phyloP scores from a whole-genome alignment of 176 grass and related monocot genomes.

The Oryza glaberrima region DNA sequence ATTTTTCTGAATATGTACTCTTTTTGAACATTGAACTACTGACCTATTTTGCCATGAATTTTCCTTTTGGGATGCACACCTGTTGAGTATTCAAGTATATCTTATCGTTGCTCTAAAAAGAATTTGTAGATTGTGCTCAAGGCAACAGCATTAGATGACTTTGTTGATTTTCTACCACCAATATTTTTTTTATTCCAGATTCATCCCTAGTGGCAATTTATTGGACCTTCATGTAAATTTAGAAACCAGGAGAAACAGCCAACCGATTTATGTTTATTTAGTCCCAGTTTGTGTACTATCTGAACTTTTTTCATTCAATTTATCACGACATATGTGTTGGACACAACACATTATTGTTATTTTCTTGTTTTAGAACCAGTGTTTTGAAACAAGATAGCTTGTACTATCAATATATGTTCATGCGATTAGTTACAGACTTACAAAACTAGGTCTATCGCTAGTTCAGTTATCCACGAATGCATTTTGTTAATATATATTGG shows the following conservation, averaged over 20 bases:
- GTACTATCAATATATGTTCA: too few species aligned
- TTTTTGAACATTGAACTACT: slow-evolving; percentile 22
- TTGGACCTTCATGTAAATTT: slow-evolving; percentile 6
- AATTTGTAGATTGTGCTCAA: not conserved
- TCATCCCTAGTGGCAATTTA: slow-evolving; percentile 19
- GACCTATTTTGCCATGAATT: slow-evolving; percentile 12
- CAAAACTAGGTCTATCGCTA: too few species aligned
- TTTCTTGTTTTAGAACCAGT: slow-evolving; percentile 22
- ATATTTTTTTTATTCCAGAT: slow-evolving; percentile 12
- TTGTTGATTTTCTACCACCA: not conserved
- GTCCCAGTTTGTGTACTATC: slow-evolving; percentile 3
- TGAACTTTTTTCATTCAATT: slow-evolving; percentile 8
- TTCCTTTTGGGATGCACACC: not conserved
- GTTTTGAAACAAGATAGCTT: not conserved
- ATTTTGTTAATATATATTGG: too few species aligned
- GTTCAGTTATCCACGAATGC: too few species aligned
- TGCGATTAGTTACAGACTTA: too few species aligned
- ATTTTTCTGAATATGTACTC: slow-evolving; percentile 1
- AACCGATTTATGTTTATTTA: slow-evolving; percentile 18
- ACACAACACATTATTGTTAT: not conserved
- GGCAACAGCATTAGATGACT: slow-evolving; percentile 13
- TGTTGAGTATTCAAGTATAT: not conserved
- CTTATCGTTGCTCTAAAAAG: slow-evolving; percentile 5
- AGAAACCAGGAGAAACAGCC: slow-evolving; percentile 1
- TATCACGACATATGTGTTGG: not conserved